phyloP scores from a whole-genome alignment of 352 stramenopile genomes.

The Globisporangium recalcitrans region DNA sequence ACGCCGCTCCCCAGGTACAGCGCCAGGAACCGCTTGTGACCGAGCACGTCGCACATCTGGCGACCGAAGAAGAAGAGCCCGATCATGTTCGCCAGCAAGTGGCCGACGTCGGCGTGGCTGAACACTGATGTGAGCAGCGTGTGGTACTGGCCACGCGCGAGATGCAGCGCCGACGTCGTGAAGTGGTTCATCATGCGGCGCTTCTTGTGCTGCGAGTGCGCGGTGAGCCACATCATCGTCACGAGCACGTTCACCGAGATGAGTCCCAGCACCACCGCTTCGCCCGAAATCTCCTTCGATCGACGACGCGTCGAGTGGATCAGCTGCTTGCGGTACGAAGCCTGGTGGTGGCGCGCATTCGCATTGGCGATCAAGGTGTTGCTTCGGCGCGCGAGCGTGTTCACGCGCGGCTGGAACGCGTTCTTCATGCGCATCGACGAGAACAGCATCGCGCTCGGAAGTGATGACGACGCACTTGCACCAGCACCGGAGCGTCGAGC shows the following conservation, averaged over 20 bases:
- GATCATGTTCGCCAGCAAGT: constrained; percentile 70
- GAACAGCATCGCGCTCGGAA: constrained; percentile 11
- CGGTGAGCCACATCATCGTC: constrained; percentile 51
- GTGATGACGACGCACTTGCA: neutral
- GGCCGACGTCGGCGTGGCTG: constrained; percentile 49
- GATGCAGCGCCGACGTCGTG: constrained; percentile 65
- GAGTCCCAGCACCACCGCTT: constrained; percentile 44
- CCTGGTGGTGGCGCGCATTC: constrained; percentile 7
- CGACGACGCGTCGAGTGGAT: constrained; percentile 8
- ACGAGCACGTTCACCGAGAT: constrained; percentile 54
- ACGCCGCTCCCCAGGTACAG: constrained; percentile 72
- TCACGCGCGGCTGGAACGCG: constrained; percentile 13
- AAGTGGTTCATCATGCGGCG: constrained; percentile 68
- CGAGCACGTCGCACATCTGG: constrained; percentile 64
- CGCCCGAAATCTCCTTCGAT: constrained; percentile 17
- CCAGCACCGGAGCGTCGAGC: neutral
- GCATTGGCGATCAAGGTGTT: neutral
- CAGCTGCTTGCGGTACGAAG: constrained; percentile 12
- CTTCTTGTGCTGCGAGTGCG: constrained; percentile 40
- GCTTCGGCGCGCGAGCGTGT: neutral
- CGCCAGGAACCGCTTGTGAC: constrained; percentile 56
- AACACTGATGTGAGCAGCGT: constrained; percentile 74
- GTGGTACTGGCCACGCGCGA: constrained; percentile 58
- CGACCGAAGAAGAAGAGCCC: constrained; percentile 74
- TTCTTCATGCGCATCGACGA: constrained; percentile 12